phyloP scores from a whole-genome alignment of 345 rosid genomes.

The Eucalyptus cloeziana region DNA sequence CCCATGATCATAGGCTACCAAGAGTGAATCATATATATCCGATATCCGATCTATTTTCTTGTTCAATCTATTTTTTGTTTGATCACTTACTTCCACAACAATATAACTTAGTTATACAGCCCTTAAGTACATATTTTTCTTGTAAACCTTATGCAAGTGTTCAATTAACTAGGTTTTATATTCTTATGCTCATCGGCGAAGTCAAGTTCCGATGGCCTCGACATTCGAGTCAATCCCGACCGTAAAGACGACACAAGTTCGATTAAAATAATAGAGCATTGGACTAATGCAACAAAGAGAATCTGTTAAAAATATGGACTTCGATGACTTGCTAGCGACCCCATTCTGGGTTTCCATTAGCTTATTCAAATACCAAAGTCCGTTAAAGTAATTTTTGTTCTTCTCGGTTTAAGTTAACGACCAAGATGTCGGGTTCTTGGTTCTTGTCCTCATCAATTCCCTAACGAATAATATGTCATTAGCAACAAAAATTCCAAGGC shows the following conservation, averaged over 20 bases:
- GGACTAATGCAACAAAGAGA: neutral
- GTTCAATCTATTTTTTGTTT: neutral
- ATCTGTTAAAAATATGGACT: neutral
- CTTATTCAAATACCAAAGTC: neutral
- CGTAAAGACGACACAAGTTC: neutral
- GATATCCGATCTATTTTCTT: neutral
- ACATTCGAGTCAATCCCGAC: neutral
- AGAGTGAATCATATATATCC: no score
- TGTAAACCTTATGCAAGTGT: neutral
- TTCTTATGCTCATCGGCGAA: neutral
- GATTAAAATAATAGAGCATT: neutral
- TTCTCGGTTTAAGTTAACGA: neutral
- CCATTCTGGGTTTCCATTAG: neutral
- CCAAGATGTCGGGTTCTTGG: neutral
- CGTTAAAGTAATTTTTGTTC: neutral
- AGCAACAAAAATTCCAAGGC: neutral
- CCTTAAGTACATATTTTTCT: neutral
- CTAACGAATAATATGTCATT: neutral
- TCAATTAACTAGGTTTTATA: neutral
- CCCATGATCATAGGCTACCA: no score
- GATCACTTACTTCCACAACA: neutral
- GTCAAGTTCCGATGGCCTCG: neutral
- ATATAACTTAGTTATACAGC: neutral
- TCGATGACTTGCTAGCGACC: neutral
- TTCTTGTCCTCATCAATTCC: neutral